Conservation (phyloP, 2,329 filamentous ascomycete species). For the Dothidotthia symphoricarpi region DNA sequence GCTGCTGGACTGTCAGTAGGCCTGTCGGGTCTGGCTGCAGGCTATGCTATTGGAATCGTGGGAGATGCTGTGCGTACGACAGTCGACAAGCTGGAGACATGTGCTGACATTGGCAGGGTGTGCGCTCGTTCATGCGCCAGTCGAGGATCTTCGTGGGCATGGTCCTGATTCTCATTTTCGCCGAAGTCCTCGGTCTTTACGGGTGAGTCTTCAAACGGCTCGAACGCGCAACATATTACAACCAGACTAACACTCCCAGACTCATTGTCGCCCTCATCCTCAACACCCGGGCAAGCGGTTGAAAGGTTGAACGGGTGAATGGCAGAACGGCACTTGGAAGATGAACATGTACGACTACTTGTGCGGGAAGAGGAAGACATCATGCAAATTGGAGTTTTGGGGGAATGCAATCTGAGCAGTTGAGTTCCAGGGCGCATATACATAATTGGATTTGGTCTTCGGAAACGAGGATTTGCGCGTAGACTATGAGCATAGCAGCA, state of each 20-base stretch:
- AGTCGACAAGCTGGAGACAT: background rate
- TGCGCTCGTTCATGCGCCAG: slow-evolving; percentile 94
- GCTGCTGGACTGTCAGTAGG: slow-evolving; percentile 81
- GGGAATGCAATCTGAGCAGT: background rate
- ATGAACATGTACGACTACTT: slow-evolving; percentile 31
- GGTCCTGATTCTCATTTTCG: slow-evolving; percentile 98
- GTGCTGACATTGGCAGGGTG: slow-evolving; percentile 54
- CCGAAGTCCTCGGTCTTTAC: slow-evolving; percentile 93
- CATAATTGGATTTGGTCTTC: slow-evolving; percentile 5
- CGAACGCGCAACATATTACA: background rate
- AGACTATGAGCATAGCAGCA: too few relatives aligned
- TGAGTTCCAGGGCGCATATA: slow-evolving; percentile 6
- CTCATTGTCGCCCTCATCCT: slow-evolving; percentile 91
- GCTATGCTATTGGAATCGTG: slow-evolving; percentile 81
- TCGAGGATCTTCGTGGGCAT: slow-evolving; percentile 96
- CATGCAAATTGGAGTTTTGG: slow-evolving; percentile 27
- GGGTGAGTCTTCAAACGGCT: slow-evolving; percentile 74
- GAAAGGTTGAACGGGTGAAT: too few relatives aligned
- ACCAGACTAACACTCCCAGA: slow-evolving; percentile 47
- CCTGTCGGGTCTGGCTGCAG: slow-evolving; percentile 41
- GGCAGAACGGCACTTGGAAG: slow-evolving; percentile 40
- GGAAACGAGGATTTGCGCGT: background rate
- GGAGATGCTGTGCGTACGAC: slow-evolving; percentile 70
- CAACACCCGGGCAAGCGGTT: slow-evolving; percentile 83
- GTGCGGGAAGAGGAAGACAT: slow-evolving; percentile 21